A percentile compares a stretch with the other conserved stretches of the same genome.
phyloP scores from a whole-genome alignment of 2,329 filamentous ascomycete species.

The Aspergillus intermedius region DNA sequence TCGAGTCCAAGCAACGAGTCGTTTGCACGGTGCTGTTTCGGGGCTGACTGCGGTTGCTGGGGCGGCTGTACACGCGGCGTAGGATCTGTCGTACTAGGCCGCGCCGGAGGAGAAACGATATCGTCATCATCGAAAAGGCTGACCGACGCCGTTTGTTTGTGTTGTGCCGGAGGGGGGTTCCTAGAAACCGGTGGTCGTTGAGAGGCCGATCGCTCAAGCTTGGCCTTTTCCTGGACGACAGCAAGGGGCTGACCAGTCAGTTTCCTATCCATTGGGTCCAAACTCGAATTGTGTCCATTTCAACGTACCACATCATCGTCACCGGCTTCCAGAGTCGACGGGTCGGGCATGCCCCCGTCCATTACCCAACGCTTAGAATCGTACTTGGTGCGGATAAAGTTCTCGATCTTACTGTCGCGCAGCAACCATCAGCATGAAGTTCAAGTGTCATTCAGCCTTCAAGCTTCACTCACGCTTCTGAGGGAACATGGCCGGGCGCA shows the following conservation, averaged over 20 bases:
- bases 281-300: neutral
- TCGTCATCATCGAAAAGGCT: conserved; percentile 80
- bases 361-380: conserved; percentile 99
- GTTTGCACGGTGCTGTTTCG: conserved; percentile 60
- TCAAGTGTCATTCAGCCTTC: neutral
- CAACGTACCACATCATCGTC: conserved; percentile 69
- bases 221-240: conserved; percentile 65
- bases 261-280: neutral
- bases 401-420: conserved; percentile 75
- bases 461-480: conserved; percentile 58
- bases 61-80: conserved; percentile 58
- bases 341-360: conserved; percentile 91
- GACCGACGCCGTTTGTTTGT: conserved; percentile 43
- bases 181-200: conserved; percentile 41
- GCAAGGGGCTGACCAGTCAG: conserved; percentile 51
- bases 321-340: conserved; percentile 77
- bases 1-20: conserved; percentile 90
- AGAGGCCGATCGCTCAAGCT: conserved; percentile 55
- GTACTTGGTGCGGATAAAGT: conserved; percentile 98
- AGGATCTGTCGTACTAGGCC: conserved; percentile 67
- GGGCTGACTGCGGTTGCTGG: conserved; percentile 52
- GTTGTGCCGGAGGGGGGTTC: conserved; percentile 42
- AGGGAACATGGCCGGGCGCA: conserved; percentile 82
- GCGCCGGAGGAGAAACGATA: conserved; percentile 52
- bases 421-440: conserved; percentile 4